A percentile compares a stretch with the other conserved stretches of the same genome.
Conservation (phyloP, 139 green algal genomes). For the Chlamydomonas sp. region DNA sequence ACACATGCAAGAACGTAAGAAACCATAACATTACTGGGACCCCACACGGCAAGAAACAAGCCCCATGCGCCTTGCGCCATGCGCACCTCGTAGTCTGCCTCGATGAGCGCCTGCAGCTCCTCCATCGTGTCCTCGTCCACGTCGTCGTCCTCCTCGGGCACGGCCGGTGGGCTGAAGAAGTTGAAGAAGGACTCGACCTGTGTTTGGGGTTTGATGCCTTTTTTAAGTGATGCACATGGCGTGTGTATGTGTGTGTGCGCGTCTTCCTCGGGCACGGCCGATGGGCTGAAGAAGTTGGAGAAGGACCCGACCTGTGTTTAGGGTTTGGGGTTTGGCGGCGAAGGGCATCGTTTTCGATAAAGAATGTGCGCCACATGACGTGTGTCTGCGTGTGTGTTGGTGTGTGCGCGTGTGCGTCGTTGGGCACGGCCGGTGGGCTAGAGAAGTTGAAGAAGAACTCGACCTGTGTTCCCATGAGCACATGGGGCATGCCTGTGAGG, state of each 20-base stretch:
- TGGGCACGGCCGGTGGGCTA: slow-evolving; percentile 70
- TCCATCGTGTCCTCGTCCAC: slow-evolving; percentile 84
- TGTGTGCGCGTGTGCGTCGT: slow-evolving; percentile 68
- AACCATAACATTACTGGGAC: not conserved
- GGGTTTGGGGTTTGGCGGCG: no score
- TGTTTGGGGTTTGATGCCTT: not conserved
- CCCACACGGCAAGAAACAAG: not conserved
- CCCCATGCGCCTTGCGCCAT: no score
- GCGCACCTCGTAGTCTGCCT: slow-evolving; percentile 81
- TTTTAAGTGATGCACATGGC: no score
- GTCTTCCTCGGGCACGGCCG: slow-evolving; percentile 69
- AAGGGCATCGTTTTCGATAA: no score
- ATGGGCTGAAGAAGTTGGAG: slow-evolving; percentile 94
- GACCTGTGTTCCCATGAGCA: slow-evolving; percentile 30
- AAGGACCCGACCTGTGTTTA: slow-evolving; percentile 63
- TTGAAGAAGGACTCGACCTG: slow-evolving; percentile 84
- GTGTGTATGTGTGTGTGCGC: slow-evolving; percentile 76
- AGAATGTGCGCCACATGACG: no score
- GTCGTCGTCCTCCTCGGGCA: slow-evolving; percentile 73
- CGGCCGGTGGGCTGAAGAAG: slow-evolving; percentile 84
- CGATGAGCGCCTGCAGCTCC: slow-evolving; percentile 74
- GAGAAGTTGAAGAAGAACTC: slow-evolving; percentile 96
- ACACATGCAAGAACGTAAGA: not conserved
- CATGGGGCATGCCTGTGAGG: slow-evolving; percentile 78
- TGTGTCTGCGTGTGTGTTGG: slow-evolving; percentile 72